Evolutionary conservation across 1,284 basidiomycete species (phyloP).

Genomic region (Naganishia albida): DNA sequence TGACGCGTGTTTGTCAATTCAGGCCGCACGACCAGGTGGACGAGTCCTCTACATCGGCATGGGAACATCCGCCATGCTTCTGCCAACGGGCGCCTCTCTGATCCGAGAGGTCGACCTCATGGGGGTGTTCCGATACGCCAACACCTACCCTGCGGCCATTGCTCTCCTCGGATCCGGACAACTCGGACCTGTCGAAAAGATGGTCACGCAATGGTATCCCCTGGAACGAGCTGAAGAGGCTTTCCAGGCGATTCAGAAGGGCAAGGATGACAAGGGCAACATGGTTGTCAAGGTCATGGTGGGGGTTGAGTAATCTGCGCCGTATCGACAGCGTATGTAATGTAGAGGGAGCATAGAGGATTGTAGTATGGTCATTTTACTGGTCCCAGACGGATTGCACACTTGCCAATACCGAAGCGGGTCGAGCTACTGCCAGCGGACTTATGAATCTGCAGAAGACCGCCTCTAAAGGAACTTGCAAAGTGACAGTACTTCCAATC

Average conservation of each 20-base stretch:
- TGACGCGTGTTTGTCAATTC: slow-evolving; percentile 23
- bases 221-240: slow-evolving; percentile 68
- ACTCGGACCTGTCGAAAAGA: slow-evolving; percentile 65
- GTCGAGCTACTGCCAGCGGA: no score
- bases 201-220: slow-evolving; percentile 77
- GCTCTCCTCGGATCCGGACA: slow-evolving; percentile 68
- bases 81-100: slow-evolving; percentile 81
- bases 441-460: no score
- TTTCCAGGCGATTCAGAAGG: slow-evolving; percentile 74
- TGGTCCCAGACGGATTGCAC: no score
- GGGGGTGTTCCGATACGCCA: slow-evolving; percentile 83
- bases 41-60: slow-evolving; percentile 92
- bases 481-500: no score
- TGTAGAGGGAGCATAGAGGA: no score
- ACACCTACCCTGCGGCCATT: slow-evolving; percentile 84
- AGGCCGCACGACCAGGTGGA: slow-evolving; percentile 79
- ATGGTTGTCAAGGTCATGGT: slow-evolving; percentile 83
- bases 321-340: no score
- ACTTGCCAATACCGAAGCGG: no score
- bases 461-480: no score
- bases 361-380: no score
- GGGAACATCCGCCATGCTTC: slow-evolving; percentile 78
- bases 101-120: slow-evolving; percentile 89
- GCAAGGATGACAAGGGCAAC: slow-evolving; percentile 72
- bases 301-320: not conserved